Evolutionary conservation across 2,329 filamentous ascomycete genomes (phyloP).

Genomic region (Paecilomyces sp.): DNA sequence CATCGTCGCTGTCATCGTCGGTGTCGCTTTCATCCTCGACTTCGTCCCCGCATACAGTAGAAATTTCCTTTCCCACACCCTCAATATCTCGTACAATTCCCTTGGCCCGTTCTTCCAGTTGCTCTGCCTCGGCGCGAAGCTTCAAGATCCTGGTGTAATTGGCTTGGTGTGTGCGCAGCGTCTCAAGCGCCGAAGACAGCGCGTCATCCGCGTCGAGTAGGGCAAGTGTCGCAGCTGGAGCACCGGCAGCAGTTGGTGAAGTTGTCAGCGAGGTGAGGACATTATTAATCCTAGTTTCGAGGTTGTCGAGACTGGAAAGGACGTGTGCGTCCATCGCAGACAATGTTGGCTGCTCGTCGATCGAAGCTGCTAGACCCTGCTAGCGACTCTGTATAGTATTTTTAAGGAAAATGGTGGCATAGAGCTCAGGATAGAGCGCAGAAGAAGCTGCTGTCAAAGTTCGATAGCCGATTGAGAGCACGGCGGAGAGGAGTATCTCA

Average conservation of each 20-base stretch:
- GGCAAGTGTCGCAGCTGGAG: constrained; percentile 32
- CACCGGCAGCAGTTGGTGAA: constrained; percentile 36
- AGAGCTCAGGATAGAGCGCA: background rate
- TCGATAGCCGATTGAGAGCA: background rate
- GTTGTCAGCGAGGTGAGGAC: constrained; percentile 36
- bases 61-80: constrained; percentile 33
- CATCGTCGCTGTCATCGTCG: constrained; percentile 19
- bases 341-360: background rate
- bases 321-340: constrained; percentile 34
- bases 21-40: constrained; percentile 23
- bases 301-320: constrained; percentile 29
- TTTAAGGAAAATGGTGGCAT: background rate
- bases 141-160: constrained; percentile 36
- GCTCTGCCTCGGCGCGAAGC: constrained; percentile 33
- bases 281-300: constrained; percentile 37
- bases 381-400: background rate
- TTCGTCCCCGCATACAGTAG: constrained; percentile 16
- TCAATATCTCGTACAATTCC: constrained; percentile 34
- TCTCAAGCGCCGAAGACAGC: constrained; percentile 32
- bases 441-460: background rate
- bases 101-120: constrained; percentile 34
- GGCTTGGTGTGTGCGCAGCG: constrained; percentile 37
- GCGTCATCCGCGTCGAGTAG: constrained; percentile 36
- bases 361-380: background rate
- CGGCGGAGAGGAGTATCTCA: background rate